Base-by-base conservation (phyloP, 2,329 filamentous ascomycete species). In the Salinomyces thailandicus region DNA sequence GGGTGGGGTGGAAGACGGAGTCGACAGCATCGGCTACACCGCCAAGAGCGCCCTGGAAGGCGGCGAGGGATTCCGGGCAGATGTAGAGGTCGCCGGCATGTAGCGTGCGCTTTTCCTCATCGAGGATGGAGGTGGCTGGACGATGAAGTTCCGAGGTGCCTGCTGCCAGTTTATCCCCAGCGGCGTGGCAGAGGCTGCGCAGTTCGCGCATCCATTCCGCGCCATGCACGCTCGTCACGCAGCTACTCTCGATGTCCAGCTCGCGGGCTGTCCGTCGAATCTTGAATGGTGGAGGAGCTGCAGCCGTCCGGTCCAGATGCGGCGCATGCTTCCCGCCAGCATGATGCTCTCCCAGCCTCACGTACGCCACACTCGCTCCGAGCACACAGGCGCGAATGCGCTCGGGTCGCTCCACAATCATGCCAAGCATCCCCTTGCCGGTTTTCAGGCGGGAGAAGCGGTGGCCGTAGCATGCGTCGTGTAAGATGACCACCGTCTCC, bases 381-480 rank as follows among this genome's bases (percentile, higher is more conserved):
- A 95, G 57, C 0, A 89, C 75, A 42, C 78, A 78, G 4, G 91
- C 91, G 49, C 83, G 82, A 45, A 98, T 78, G 41, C 91, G 73
- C 64, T 98, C 91, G 0, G 91, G 91, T 8, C 91, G 73, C 62
- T 98, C 91, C 33, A 98, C 87, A 46, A 98, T 94, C 38, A 79
- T 82, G 51, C 68, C 76, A 1, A 96, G 69, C 12, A 73, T 72
- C 30, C 67, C 71, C 51, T 81, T 81, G 15, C 77, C 80, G 1
- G 85, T 81, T 49, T 82, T 79, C 3, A 85, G 85, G 30, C 91
- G 74, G 8, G 87, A 85, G 60, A 79, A 98, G 15, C 86, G 79
- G 62, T 98, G 91, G 16, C 89, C 87, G 57, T 96, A 98, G 61
- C 89, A 94, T 36, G 82, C 79, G 63, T 98, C 91, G 52, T 96